phyloP scores from a whole-genome alignment of 192 early-diverging fungal genomes.

The Coemansia guatemalensis region DNA sequence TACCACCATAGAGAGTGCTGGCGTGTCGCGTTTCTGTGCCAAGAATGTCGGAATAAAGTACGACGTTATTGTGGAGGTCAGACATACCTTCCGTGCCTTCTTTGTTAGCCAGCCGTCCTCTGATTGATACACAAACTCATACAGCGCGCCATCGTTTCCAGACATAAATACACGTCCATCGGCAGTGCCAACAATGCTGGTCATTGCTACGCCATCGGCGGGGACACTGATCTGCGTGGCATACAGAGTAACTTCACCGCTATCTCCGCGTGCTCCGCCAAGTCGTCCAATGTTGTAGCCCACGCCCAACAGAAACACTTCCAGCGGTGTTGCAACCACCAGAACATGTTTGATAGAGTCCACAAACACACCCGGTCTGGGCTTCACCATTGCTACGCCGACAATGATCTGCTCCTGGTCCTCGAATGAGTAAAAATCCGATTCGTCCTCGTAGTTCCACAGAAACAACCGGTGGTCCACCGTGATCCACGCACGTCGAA shows the following conservation, averaged over 20 bases:
- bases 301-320: conserved; percentile 80
- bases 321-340: conserved; percentile 81
- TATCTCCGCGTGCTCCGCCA: conserved; percentile 5
- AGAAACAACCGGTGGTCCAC: conserved; percentile 87
- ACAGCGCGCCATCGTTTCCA: conserved; percentile 82
- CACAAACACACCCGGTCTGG: conserved; percentile 77
- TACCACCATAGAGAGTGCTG: conserved; percentile 64
- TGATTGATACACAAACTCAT: conserved; percentile 85
- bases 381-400: conserved; percentile 76
- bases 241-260: conserved; percentile 71
- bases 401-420: conserved; percentile 90
- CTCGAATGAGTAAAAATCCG: conserved; percentile 70
- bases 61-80: conserved; percentile 62
- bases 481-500: conserved; percentile 88
- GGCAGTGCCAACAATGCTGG: conserved; percentile 70
- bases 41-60: conserved; percentile 74
- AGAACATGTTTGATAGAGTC: conserved; percentile 81
- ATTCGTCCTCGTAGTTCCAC: conserved; percentile 87
- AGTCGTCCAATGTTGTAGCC: conserved; percentile 44
- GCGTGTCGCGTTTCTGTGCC: conserved; percentile 33
- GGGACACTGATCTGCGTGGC: conserved; percentile 76
- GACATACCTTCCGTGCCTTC: conserved; percentile 74
- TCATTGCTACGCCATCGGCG: conserved; percentile 80
- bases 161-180: conserved; percentile 89
- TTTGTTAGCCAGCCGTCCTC: conserved; percentile 86